These are phyloP conservation scores for Kazachstania kunashirensis DNA, from an alignment of 805 yeast genomes.

Conservation along the genomic window DNA sequence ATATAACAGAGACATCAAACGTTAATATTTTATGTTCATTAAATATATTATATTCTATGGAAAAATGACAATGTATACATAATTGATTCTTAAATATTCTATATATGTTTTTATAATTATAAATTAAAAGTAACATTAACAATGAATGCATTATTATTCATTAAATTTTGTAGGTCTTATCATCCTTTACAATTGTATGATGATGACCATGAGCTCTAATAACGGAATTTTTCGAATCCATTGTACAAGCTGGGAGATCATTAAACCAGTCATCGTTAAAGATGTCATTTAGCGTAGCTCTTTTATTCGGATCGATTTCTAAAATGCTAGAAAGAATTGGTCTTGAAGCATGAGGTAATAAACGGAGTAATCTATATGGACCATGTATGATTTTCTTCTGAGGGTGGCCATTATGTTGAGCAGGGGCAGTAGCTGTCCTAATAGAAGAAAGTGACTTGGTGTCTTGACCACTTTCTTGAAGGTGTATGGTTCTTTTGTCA, in stretches of 20 bases:
- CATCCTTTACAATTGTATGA: conserved; percentile 41
- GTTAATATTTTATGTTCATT: no score
- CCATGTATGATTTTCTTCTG: conserved; percentile 60
- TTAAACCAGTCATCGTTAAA: conserved; percentile 62
- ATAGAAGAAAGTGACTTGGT: conserved; percentile 13
- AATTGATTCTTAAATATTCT: no score
- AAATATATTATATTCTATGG: no score
- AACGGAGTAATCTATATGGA: conserved; percentile 71
- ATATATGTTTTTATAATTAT: no score
- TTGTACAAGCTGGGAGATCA: conserved; percentile 53
- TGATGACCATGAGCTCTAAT: conserved; percentile 40
- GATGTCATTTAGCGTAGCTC: conserved; percentile 62
- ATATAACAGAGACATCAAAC: no score
- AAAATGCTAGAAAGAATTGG: conserved; percentile 63
- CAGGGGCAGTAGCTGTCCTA: conserved; percentile 8
- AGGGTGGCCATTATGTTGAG: conserved; percentile 12
- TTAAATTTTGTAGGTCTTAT: conserved; percentile 35
- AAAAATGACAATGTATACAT: no score
- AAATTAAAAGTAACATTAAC: no score
- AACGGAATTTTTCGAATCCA: conserved; percentile 32
- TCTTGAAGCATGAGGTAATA: conserved; percentile 75
- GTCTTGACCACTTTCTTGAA: conserved; percentile 5
- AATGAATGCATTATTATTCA: no score
- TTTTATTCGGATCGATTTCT: conserved; percentile 45
- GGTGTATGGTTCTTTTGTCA: background rate